Conservation (phyloP, 306 rosid species). For the Morella rubra region DNA sequence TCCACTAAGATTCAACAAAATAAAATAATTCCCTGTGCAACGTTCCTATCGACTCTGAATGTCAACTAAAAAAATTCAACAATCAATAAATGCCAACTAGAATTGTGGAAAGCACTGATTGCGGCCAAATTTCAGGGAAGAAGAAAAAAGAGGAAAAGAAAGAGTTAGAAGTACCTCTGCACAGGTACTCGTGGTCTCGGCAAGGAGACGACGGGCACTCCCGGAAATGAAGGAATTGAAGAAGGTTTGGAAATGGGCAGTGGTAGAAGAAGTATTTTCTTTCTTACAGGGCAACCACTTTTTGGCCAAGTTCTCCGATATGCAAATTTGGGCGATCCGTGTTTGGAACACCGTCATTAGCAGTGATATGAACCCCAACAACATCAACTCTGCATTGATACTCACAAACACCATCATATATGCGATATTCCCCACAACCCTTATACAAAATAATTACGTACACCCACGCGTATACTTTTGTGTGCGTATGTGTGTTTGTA, state of each 20-base stretch:
- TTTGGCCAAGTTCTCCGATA: conserved; percentile 21
- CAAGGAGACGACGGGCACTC: conserved; percentile 30
- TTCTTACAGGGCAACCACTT: conserved; percentile 35
- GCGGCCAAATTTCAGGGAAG: too few species aligned
- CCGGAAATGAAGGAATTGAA: conserved; percentile 5
- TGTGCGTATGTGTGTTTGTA: too few species aligned
- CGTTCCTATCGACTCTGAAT: too few species aligned
- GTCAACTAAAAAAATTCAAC: too few species aligned
- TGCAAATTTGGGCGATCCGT: conserved; percentile 29
- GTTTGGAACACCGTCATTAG: conserved; percentile 32
- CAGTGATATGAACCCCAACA: conserved; percentile 41
- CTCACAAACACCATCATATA: not conserved
- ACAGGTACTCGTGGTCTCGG: conserved; percentile 25
- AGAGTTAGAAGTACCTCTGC: not conserved
- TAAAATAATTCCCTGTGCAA: not conserved
- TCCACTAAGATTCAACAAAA: not conserved
- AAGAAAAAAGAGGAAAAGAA: not conserved
- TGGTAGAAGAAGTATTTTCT: not conserved
- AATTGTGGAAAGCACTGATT: too few species aligned
- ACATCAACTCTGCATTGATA: conserved; percentile 34
- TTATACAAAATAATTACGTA: too few species aligned
- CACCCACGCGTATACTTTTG: too few species aligned
- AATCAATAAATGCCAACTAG: too few species aligned
- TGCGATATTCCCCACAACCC: not conserved
- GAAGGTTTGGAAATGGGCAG: conserved; percentile 27